These are phyloP conservation scores for Hypoxylon sp. DNA, from an alignment of 2,329 filamentous ascomycete species.

Conservation along the genomic window DNA sequence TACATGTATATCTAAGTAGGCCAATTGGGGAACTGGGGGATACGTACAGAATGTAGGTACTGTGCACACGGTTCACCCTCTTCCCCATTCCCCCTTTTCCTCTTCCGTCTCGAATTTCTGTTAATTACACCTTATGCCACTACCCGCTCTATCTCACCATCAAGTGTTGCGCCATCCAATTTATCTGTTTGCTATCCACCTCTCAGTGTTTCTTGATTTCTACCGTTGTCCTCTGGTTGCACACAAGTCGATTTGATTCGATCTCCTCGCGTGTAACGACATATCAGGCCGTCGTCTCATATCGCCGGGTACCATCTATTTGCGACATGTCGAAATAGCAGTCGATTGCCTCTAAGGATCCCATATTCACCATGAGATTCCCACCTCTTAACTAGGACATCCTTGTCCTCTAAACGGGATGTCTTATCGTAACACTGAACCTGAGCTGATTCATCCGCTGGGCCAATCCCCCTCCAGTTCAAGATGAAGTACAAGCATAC, in stretches of 20 bases:
- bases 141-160: slow-evolving; percentile 44
- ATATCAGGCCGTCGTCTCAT: slow-evolving; percentile 35
- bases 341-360: not conserved
- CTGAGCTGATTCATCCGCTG: slow-evolving; percentile 17
- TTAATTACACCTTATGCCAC: slow-evolving; percentile 41
- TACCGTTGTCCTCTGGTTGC: slow-evolving; percentile 16
- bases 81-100: slow-evolving; percentile 25
- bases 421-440: slow-evolving; percentile 31
- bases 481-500: slow-evolving; percentile 22
- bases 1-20: not conserved
- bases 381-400: slow-evolving; percentile 16
- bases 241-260: slow-evolving; percentile 27
- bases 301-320: slow-evolving; percentile 28
- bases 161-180: slow-evolving; percentile 36
- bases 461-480: slow-evolving; percentile 14
- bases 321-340: slow-evolving; percentile 35
- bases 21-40: not conserved
- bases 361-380: slow-evolving; percentile 4
- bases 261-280: slow-evolving; percentile 37
- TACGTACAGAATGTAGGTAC: not conserved
- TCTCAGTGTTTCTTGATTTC: slow-evolving; percentile 24
- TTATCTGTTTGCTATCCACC: slow-evolving; percentile 45
- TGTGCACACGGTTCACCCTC: not conserved
- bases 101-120: slow-evolving; percentile 22
- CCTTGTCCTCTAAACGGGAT: slow-evolving; percentile 26